A percentile compares a stretch with the other conserved stretches of the same genome.
phyloP scores from a whole-genome alignment of 768 basidiomycete species.

The Coprinellus micaceus region DNA sequence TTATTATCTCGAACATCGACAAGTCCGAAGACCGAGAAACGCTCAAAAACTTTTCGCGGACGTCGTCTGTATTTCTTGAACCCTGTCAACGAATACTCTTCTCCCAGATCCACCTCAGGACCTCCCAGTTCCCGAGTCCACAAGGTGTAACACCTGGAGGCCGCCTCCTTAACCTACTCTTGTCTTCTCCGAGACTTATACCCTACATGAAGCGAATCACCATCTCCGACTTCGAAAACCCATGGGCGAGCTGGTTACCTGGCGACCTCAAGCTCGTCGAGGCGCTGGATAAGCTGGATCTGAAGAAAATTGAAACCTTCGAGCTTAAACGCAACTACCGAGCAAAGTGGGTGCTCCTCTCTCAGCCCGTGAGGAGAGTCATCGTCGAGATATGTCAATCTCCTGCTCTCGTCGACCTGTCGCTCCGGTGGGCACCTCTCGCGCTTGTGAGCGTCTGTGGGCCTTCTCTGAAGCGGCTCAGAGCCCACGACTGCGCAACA shows the following conservation, averaged over 20 bases:
- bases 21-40: not conserved
- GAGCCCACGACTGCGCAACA: not conserved
- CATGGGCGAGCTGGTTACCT: no score
- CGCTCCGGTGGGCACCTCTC: not conserved
- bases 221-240: not conserved
- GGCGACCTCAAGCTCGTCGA: no score
- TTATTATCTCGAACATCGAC: not conserved
- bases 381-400: not conserved
- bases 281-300: no score
- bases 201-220: not conserved
- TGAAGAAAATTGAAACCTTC: no score
- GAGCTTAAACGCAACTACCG: no score
- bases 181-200: not conserved
- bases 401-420: not conserved
- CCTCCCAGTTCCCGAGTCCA: not conserved
- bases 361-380: no score
- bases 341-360: no score
- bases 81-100: not conserved
- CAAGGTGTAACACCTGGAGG: not conserved
- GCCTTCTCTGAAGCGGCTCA: not conserved
- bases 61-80: not conserved
- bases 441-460: not conserved
- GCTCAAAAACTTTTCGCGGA: not conserved
- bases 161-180: not conserved
- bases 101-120: not conserved